phyloP scores from a whole-genome alignment of 2,329 filamentous ascomycete genomes.

The Dactylonectria macrodidyma region DNA sequence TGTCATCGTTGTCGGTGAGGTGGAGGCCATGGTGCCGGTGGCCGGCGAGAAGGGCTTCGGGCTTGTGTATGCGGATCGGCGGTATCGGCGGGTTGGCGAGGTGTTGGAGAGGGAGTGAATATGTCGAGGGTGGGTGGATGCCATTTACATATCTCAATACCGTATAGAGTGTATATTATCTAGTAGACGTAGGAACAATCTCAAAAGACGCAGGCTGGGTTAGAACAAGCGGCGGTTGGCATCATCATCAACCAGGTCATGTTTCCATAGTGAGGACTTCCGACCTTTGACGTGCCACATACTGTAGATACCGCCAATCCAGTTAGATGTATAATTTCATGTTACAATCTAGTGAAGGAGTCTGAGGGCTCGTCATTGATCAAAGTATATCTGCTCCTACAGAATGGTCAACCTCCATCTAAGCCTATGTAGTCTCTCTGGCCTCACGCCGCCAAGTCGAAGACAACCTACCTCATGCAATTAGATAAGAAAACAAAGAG shows the following conservation, averaged over 20 bases:
- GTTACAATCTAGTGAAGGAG: too few relatives aligned
- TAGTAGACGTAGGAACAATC: background rate
- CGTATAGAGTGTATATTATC: constrained; percentile 17
- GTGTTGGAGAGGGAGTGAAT: constrained; percentile 48
- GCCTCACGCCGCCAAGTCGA: too few relatives aligned
- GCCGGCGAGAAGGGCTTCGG: constrained; percentile 57
- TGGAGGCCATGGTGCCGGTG: constrained; percentile 60
- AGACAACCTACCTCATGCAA: too few relatives aligned
- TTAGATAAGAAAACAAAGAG: too few relatives aligned
- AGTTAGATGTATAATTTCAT: too few relatives aligned
- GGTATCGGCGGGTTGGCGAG: constrained; percentile 61
- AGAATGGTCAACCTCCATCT: too few relatives aligned
- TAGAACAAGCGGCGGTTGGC: background rate
- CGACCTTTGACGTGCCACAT: too few relatives aligned
- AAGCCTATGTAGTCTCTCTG: too few relatives aligned
- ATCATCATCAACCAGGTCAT: background rate
- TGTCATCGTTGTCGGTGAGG: constrained; percentile 67
- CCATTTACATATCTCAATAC: constrained; percentile 11
- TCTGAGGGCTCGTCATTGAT: too few relatives aligned
- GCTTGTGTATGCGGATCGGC: constrained; percentile 65
- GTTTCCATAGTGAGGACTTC: background rate
- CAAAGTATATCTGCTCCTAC: too few relatives aligned
- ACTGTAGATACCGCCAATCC: too few relatives aligned
- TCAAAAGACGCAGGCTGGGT: background rate
- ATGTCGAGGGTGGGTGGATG: constrained; percentile 13